A percentile compares a stretch with the other conserved stretches of the same genome.
phyloP scores from a whole-genome alignment of 352 stramenopile genomes.

The Phytophthora sojae region DNA sequence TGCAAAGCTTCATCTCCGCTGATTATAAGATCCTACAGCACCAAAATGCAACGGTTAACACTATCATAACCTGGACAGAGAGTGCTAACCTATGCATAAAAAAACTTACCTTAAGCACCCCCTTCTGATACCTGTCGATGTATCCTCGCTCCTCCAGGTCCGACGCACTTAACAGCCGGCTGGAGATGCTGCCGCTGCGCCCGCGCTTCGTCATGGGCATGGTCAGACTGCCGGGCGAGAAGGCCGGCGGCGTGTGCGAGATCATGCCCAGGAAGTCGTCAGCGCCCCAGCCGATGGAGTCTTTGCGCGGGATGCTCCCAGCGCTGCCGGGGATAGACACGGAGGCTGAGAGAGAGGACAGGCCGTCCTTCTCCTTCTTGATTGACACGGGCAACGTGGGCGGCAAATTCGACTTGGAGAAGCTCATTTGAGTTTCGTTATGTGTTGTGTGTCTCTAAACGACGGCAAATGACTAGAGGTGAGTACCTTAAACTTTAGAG shows the following conservation, averaged over 20 bases:
- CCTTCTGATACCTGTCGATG: conserved; percentile 92
- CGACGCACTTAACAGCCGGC: conserved; percentile 86
- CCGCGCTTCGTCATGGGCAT: conserved; percentile 90
- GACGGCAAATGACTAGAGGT: conserved; percentile 18
- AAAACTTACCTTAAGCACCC: conserved; percentile 81
- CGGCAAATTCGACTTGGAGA: conserved; percentile 61
- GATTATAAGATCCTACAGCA: conserved; percentile 88
- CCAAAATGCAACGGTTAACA: not conserved
- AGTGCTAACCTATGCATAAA: not conserved
- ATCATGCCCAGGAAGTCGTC: conserved; percentile 91
- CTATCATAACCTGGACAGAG: not conserved
- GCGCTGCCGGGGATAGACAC: conserved; percentile 43
- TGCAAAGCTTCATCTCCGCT: conserved; percentile 91
- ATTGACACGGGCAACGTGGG: conserved; percentile 75
- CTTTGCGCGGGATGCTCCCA: conserved; percentile 65
- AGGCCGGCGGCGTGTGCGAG: conserved; percentile 90
- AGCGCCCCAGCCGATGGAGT: conserved; percentile 84
- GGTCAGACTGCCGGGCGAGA: conserved; percentile 90
- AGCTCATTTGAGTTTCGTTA: conserved; percentile 29
- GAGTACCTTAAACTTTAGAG: not conserved
- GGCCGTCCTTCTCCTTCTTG: conserved; percentile 66
- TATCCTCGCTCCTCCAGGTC: conserved; percentile 91
- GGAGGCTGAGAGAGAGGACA: conserved; percentile 30
- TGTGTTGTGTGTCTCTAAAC: conserved; percentile 9
- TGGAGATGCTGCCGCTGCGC: conserved; percentile 86